Evolutionary conservation across 768 basidiomycete genomes (phyloP), one percentile per base, ranked within the genome.

Genomic region (Boletus reticuloceps): DNA sequence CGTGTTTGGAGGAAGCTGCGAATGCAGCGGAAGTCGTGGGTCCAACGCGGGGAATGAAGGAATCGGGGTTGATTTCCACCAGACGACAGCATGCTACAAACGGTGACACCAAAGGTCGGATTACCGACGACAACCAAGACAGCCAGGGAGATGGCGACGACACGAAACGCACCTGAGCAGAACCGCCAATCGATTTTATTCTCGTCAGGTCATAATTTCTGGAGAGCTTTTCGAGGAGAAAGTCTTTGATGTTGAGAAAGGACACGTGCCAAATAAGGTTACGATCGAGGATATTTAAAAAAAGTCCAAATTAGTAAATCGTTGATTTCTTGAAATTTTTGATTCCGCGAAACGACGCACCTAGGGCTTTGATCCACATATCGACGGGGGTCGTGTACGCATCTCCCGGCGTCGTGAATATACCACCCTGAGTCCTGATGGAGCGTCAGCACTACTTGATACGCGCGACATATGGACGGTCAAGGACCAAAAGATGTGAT

Each of bases 331-430:
- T 60, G 71, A 76, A 78, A 82, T 78, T 75, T 77, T 83, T 84
- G 84, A 73, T 86, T 83, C 82, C 83, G 83, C 74, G 56, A 59
- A 47, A 48, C 34, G 40, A 42, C 56, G 53, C 69, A 91, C 91
- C 91, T 47, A 94, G 80, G 16, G 80, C 88, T 69, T 89, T 91
- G 51, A 91, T 84, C 91, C 91, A 93, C 88, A 93, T 91, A 64
- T 94, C 91, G 44, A 94, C 81, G 2, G 91, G 91, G 8, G 91
- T 91, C 38, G 89, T 92, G 67, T 88, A 91, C 22, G 89, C 89
- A 70, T 93, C 90, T 31, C 89, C 89, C 5, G 88, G 87, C 0
- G 88, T 89, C 42, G 88, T 91, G 71, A 91, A 91, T 55, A 93
- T 88, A 6, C 91, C 91, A 45, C 89, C 89, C 56, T 89, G 86